A percentile compares a stretch with the other conserved stretches of the same genome.
These are phyloP conservation scores for Colletotrichum eremochloae DNA, from an alignment of 2,329 filamentous ascomycete genomes.

Conservation along the genomic window DNA sequence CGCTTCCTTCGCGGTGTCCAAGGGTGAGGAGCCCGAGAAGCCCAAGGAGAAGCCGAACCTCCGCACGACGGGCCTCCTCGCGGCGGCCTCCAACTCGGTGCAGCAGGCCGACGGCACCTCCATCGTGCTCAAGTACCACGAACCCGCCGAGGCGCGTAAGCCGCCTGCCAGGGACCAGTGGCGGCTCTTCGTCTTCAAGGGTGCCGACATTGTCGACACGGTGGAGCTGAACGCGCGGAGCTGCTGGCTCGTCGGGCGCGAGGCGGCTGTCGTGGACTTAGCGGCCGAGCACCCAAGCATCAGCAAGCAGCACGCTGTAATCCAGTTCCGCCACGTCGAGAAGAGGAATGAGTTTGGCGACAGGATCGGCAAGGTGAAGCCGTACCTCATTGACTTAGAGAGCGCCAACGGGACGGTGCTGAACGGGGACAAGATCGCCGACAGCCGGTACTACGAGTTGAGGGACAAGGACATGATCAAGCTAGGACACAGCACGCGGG, in stretches of 20 bases:
- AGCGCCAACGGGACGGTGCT: conserved; percentile 91
- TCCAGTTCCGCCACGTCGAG: conserved; percentile 91
- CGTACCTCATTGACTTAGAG: conserved; percentile 93
- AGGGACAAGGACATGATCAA: conserved; percentile 89
- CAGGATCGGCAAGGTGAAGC: conserved; percentile 81
- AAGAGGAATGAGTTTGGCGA: conserved; percentile 91
- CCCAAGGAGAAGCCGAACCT: conserved; percentile 93
- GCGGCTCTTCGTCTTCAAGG: conserved; percentile 96
- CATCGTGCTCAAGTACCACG: conserved; percentile 94
- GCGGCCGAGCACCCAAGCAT: conserved; percentile 90
- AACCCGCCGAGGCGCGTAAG: conserved; percentile 92
- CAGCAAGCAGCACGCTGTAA: conserved; percentile 94
- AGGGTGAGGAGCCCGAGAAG: conserved; percentile 62
- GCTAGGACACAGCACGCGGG: conserved; percentile 89
- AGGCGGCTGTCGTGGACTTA: conserved; percentile 84
- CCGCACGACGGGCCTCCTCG: conserved; percentile 82
- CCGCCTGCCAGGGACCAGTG: conserved; percentile 83
- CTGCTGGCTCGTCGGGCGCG: conserved; percentile 92
- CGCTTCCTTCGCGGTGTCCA: conserved; percentile 69
- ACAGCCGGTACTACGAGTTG: conserved; percentile 86
- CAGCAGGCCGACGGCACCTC: conserved; percentile 79
- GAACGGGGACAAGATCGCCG: conserved; percentile 80
- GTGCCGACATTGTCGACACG: conserved; percentile 82
- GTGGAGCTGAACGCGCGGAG: conserved; percentile 81
- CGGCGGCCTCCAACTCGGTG: conserved; percentile 85